Percentiles rank a stretch among this genome's conserved stretches.
Evolutionary conservation across 1,139 yeast genomes (phyloP).

Genomic region (Debaryomyces nepalensis): DNA sequence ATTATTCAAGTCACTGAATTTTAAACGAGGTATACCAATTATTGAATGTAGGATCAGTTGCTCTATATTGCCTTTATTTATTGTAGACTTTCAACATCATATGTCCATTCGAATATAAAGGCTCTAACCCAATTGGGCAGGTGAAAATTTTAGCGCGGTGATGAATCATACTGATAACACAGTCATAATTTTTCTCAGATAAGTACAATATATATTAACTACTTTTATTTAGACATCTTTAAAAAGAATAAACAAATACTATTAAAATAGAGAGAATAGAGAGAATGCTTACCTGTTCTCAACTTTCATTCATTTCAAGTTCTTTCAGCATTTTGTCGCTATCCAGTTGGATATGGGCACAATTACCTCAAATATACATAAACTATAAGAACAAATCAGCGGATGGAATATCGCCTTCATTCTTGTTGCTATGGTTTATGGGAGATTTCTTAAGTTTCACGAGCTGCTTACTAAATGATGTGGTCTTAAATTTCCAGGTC

Average conservation of each 20-base stretch:
- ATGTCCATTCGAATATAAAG: constrained; percentile 1
- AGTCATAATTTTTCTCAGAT: not conserved
- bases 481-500: constrained; percentile 73
- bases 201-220: not conserved
- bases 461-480: constrained; percentile 80
- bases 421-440: constrained; percentile 75
- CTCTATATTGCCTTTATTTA: not conserved
- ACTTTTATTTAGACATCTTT: not conserved
- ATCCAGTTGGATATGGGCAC: constrained; percentile 79
- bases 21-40: too few species aligned
- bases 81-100: not conserved
- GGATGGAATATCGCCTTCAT: constrained; percentile 81
- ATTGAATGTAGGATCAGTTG: too few species aligned
- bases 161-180: constrained; percentile 11
- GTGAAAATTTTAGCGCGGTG: constrained; percentile 17
- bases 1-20: too few species aligned
- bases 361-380: constrained; percentile 80
- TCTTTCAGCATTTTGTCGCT: constrained; percentile 42
- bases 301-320: constrained; percentile 28
- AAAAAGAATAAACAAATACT: not conserved
- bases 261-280: not conserved
- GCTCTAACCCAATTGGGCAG: constrained; percentile 14
- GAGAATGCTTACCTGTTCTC: constrained; percentile 22
- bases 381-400: constrained; percentile 80
- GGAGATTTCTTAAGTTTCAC: constrained; percentile 84